These are phyloP conservation scores for Botryococcus braunii DNA, from an alignment of 163 green algal genomes.

Conservation along the genomic window DNA sequence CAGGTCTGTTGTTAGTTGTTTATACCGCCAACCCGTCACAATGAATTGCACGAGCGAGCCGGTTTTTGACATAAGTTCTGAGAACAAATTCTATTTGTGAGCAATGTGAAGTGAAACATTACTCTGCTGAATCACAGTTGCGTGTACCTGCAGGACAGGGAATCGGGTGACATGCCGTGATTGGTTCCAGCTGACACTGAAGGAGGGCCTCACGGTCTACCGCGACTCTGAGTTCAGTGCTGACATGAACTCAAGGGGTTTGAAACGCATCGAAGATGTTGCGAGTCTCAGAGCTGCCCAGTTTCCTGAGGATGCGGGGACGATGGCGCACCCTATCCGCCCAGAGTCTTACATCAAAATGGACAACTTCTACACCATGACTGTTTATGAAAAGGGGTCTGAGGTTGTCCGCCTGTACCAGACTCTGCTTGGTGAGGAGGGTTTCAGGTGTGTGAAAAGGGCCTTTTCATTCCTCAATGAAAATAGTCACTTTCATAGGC, in stretches of 20 bases:
- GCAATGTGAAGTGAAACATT: too few species aligned
- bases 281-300: conserved; percentile 59
- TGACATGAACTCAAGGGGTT: conserved; percentile 84
- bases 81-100: too few species aligned
- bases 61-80: too few species aligned
- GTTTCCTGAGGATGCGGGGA: conserved; percentile 72
- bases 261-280: conserved; percentile 94
- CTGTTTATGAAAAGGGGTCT: conserved; percentile 95
- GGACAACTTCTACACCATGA: conserved; percentile 75
- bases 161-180: conserved; percentile 91
- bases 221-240: conserved; percentile 87
- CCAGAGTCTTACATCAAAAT: conserved; percentile 98
- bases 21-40: too few species aligned
- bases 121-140: conserved; percentile 20
- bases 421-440: conserved; percentile 85
- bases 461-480: background rate
- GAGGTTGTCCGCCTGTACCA: conserved; percentile 95
- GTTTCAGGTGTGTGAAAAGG: conserved; percentile 64
- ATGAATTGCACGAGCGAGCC: too few species aligned
- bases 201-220: conserved; percentile 96
- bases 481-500: background rate
- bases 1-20: too few species aligned
- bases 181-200: conserved; percentile 99
- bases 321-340: conserved; percentile 94
- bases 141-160: conserved; percentile 64